Evolutionary conservation across 768 basidiomycete species (phyloP), one percentile per base, ranked within the genome.

Genomic region (Tephrocybe sp.): DNA sequence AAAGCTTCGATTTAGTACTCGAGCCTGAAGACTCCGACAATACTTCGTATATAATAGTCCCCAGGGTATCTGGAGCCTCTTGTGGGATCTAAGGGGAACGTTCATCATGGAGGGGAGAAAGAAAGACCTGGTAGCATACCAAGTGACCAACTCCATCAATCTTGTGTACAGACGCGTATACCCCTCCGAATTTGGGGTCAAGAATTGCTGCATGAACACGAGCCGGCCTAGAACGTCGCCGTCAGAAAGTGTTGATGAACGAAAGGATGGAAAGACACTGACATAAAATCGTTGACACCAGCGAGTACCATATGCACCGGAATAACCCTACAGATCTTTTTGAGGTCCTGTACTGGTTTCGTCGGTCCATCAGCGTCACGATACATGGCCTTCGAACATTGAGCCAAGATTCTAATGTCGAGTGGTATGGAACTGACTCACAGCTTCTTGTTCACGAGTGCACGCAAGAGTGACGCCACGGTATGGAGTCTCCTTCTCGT

Each of bases 391-490:
- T 85, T 6, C 13, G n/a, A 22, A 9, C 20, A 26, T 26, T 53
- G 31, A 42, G 47, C 47, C 10, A 31, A 13, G 7, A 26, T 12
- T 10, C 14, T 7, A n/a, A 1, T 42, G 4, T 35, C 3, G 12
- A 26, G 16, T n/a, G n/a, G 8, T 3, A 41, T 12, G n/a, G n/a
- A 14, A 12, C 39, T 11, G 6, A 67, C 78, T 51, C 55, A 85
- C 84, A 43, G 72, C 74, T 68, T 88, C 85, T 60, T 87, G 82
- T 38, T 83, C 73, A 17, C 77, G 75, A 0, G 75, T 77, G 56
- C 85, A 87, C 6, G 79, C 78, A 3, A 86, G 65, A 1, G 75
- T 75, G 35, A 82, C 71, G 1, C 72, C 71, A 12, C 58, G 22
- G 53, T 72, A 74, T n/a, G 68, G 65, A 13, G 66, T 63, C 13